These are phyloP conservation scores for Bruguiera gymnorhiza DNA, from an alignment of 345 rosid species.

Conservation along the genomic window DNA sequence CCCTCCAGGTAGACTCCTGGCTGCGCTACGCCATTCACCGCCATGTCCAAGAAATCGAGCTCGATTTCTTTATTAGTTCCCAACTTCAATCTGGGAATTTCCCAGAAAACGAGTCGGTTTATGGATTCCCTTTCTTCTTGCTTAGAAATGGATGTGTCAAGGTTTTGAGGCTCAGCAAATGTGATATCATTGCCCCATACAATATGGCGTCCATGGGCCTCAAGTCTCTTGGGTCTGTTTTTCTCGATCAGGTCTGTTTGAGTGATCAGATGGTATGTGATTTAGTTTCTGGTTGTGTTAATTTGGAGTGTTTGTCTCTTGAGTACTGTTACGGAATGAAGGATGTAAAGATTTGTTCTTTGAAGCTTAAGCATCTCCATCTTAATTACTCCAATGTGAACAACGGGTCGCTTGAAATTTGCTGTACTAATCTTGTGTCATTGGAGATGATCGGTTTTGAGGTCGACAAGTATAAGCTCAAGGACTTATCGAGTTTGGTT, in stretches of 20 bases:
- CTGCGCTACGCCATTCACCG: conserved; percentile 2
- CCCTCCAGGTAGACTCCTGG: conserved; percentile 6
- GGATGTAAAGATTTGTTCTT: background rate
- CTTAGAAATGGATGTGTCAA: background rate
- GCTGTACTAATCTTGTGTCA: conserved; percentile 4
- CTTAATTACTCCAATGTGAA: background rate
- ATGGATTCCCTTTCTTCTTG: background rate
- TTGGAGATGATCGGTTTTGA: conserved; percentile 9
- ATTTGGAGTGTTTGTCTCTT: background rate
- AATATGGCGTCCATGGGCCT: background rate
- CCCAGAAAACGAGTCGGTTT: background rate
- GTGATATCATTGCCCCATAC: background rate
- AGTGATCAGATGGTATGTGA: background rate
- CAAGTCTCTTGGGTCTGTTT: background rate
- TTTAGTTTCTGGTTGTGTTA: conserved; percentile 5
- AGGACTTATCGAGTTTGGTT: background rate
- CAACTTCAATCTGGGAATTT: background rate
- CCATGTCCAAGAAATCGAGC: background rate
- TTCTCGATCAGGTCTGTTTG: conserved; percentile 1
- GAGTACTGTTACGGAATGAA: conserved; percentile 8
- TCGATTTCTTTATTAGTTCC: conserved; percentile 6
- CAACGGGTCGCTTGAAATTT: conserved; percentile 1
- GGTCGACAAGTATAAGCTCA: conserved; percentile 1
- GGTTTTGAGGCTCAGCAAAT: conserved; percentile 8
- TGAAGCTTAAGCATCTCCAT: background rate